Evolutionary conservation across 2,329 filamentous ascomycete genomes (phyloP).

Genomic region (Emydomyces testavorans): DNA sequence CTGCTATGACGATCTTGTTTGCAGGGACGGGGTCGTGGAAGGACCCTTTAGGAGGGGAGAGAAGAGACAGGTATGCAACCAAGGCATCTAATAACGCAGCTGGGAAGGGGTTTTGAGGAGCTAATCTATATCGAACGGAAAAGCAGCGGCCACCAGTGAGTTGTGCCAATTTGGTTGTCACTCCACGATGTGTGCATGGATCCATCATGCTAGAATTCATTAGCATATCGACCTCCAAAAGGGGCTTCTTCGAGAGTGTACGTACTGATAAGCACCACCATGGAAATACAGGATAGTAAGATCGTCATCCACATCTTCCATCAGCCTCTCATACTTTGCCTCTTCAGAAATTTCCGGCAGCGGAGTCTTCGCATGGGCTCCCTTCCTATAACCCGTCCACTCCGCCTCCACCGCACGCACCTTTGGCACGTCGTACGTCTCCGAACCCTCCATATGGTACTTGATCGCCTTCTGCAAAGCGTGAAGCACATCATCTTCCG

Average conservation of each 20-base stretch:
- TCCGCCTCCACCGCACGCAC: conserved; percentile 33
- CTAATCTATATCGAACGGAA: conserved; percentile 38
- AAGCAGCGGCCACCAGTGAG: conserved; percentile 34
- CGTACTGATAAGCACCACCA: conserved; percentile 38
- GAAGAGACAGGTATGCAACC: conserved; percentile 38
- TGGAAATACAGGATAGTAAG: conserved; percentile 39
- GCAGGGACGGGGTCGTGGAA: conserved; percentile 34
- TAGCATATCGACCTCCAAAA: not conserved
- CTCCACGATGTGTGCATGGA: conserved; percentile 33
- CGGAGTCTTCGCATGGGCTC: conserved; percentile 29
- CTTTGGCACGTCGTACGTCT: conserved; percentile 30
- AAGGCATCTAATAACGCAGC: conserved; percentile 37
- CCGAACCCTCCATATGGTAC: conserved; percentile 29
- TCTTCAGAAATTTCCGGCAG: conserved; percentile 33
- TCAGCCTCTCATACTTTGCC: conserved; percentile 33
- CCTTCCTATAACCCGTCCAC: conserved; percentile 36
- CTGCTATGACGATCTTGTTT: conserved; percentile 36
- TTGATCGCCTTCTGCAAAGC: conserved; percentile 32
- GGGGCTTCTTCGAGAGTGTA: conserved; percentile 1
- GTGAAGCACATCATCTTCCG: conserved; percentile 36
- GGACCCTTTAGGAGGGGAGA: conserved; percentile 35
- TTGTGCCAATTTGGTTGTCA: conserved; percentile 31
- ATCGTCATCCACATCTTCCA: conserved; percentile 30
- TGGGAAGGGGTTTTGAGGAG: conserved; percentile 39
- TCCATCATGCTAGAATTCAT: conserved; percentile 30